A percentile compares a stretch with the other conserved stretches of the same genome.
Evolutionary conservation across 352 stramenopile species (phyloP).

Genomic region (Globisporangium emineosum): DNA sequence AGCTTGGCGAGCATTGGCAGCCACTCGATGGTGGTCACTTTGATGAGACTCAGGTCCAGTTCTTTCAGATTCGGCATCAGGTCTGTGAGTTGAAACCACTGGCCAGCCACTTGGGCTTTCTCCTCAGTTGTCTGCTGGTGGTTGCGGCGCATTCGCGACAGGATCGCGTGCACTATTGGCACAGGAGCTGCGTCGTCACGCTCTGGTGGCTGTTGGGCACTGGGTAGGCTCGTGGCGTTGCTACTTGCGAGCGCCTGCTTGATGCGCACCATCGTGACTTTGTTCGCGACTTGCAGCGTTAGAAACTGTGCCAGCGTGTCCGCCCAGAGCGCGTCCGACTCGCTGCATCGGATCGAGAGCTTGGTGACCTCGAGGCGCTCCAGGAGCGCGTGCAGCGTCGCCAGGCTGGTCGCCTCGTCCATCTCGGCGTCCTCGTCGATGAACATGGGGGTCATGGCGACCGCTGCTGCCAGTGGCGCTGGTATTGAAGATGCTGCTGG

Average conservation of each 20-base stretch:
- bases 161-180: neutral
- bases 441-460: neutral
- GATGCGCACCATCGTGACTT: slow-evolving; percentile 1
- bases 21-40: slow-evolving; percentile 3
- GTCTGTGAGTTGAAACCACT: neutral
- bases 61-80: neutral
- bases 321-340: neutral
- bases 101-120: neutral
- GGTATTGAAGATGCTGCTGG: neutral
- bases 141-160: neutral
- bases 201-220: neutral
- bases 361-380: neutral
- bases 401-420: neutral
- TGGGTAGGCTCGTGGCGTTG: neutral
- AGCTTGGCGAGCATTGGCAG: neutral
- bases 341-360: slow-evolving; percentile 1
- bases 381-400: neutral
- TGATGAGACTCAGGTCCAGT: slow-evolving; percentile 2
- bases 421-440: neutral
- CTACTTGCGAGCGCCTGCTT: neutral
- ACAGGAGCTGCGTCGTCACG: neutral
- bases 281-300: neutral
- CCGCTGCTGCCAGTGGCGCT: neutral
- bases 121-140: neutral
- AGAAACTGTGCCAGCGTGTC: neutral